phyloP scores from a whole-genome alignment of 2,329 filamentous ascomycete species.

The Boeremia exigua region DNA sequence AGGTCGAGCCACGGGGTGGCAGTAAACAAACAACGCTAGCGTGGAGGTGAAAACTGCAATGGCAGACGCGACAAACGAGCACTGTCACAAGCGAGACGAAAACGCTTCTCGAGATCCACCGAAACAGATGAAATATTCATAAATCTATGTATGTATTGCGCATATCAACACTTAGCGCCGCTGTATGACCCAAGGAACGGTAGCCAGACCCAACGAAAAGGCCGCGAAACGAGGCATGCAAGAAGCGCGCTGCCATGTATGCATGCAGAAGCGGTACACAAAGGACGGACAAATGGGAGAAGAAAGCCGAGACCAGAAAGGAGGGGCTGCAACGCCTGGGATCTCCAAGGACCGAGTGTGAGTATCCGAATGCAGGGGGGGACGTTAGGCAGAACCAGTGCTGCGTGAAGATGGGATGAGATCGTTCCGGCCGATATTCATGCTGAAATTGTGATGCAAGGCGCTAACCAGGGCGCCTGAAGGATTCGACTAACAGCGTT shows the following conservation, averaged over 20 bases:
- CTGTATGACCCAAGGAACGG: slow-evolving; percentile 7
- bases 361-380: slow-evolving; percentile 14
- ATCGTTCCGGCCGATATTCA: slow-evolving; percentile 32
- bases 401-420: slow-evolving; percentile 13
- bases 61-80: not conserved
- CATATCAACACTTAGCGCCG: slow-evolving; percentile 16
- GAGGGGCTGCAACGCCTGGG: slow-evolving; percentile 7
- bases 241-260: slow-evolving; percentile 37
- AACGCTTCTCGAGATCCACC: not conserved
- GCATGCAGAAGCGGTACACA: slow-evolving; percentile 21
- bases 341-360: slow-evolving; percentile 8
- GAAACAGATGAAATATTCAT: slow-evolving; percentile 7
- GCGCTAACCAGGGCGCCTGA: slow-evolving; percentile 55
- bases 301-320: slow-evolving; percentile 4
- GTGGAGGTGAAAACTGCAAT: not conserved
- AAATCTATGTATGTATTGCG: slow-evolving; percentile 16
- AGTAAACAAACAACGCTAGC: not conserved
- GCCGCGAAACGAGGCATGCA: slow-evolving; percentile 22
- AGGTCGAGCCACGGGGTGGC: not conserved
- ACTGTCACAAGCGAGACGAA: not conserved
- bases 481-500: slow-evolving; percentile 67
- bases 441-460: not conserved
- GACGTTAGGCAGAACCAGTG: slow-evolving; percentile 21
- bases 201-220: not conserved
- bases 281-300: slow-evolving; percentile 11